Evolutionary conservation across 208 protist species (phyloP), one percentile per base, ranked within the genome.

Genomic region (Leishmania major): DNA sequence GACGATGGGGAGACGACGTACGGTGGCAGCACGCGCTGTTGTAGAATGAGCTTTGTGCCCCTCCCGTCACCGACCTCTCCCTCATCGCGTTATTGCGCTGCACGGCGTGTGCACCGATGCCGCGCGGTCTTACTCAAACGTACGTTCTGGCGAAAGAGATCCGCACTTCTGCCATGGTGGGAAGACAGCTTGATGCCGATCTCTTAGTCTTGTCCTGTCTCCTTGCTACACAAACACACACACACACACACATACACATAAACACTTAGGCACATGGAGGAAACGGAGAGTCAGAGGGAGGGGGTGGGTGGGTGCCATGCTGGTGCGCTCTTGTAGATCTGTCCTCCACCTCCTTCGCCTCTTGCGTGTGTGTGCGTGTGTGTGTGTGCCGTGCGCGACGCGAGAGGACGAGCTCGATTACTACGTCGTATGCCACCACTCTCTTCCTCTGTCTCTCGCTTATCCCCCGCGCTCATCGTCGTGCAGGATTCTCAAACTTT

Each of bases 221-320:
- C 6, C 43, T 37, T 53, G 70, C 70, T 13, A 55, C 47, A 59
- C 72, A 55, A 28, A 59, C 72, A 73, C 67, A 72, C 66, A 71
- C 66, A 71, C 10, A 37, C 47, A 59, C 51, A 43, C 51, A 62
- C 40, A 59, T 31, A 62, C 40, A 73, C 67, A 51, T 31, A 71
- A 10, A 47, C 28, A 19, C 49, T 40, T 53, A 40, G 3, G 73
- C 53, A 66, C 49, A 64, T 57, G 49, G 3, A 3, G 51, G 51
- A 37, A 77, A 17, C 17, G 2, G n/a, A 77, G 40, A 62, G 25
- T 31, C 2, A 75, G 71, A 40, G 19, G 47, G n/a, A 11, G 8
- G 4, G 19, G 40, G 28, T 75, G 25, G 3, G 51, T 62, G 51
- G 13, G 35, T 31, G 35, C 31, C n/a, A 40, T 60, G 71, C 71